These are phyloP conservation scores for Colletotrichum truncatum DNA, from an alignment of 2,329 filamentous ascomycete genomes.

Conservation along the genomic window DNA sequence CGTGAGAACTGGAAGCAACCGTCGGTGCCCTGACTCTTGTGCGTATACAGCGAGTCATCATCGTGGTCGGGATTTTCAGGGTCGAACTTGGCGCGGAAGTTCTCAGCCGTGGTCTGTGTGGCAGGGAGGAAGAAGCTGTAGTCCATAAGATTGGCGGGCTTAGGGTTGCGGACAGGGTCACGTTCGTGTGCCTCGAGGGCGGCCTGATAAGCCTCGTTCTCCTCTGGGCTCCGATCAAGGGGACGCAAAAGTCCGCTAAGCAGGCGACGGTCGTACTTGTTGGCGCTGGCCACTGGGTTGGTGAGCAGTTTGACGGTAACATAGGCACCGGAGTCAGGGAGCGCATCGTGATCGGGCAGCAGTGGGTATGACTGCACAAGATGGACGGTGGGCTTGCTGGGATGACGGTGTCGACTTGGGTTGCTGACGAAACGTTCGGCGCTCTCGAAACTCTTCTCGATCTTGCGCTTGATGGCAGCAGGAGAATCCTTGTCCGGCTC, in stretches of 20 bases:
- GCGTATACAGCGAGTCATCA: conserved; percentile 63
- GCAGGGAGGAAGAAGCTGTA: conserved; percentile 74
- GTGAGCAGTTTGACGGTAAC: conserved; percentile 75
- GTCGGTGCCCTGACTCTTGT: conserved; percentile 52
- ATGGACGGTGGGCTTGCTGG: conserved; percentile 52
- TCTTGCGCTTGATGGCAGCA: conserved; percentile 75
- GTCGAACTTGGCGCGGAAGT: conserved; percentile 70
- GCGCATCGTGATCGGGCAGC: conserved; percentile 73
- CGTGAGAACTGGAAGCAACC: conserved; percentile 69
- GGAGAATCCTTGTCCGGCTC: conserved; percentile 69
- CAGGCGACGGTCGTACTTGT: conserved; percentile 67
- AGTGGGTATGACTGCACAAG: conserved; percentile 69
- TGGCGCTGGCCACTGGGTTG: conserved; percentile 66
- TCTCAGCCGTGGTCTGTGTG: conserved; percentile 53
- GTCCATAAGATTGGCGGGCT: conserved; percentile 67
- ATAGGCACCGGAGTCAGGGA: conserved; percentile 75
- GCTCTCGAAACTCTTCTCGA: conserved; percentile 67
- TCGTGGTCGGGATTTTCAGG: conserved; percentile 63
- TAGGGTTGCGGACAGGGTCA: conserved; percentile 64
- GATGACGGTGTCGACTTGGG: conserved; percentile 63
- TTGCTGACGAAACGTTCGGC: conserved; percentile 65
- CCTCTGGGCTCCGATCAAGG: conserved; percentile 62
- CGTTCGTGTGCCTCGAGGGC: conserved; percentile 63
- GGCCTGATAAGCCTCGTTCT: conserved; percentile 60
- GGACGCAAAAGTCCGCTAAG: conserved; percentile 70